Percentiles rank a stretch among this genome's conserved stretches.
These are phyloP conservation scores for Microglena sp. DNA, from an alignment of 139 green algal genomes.

Conservation along the genomic window DNA sequence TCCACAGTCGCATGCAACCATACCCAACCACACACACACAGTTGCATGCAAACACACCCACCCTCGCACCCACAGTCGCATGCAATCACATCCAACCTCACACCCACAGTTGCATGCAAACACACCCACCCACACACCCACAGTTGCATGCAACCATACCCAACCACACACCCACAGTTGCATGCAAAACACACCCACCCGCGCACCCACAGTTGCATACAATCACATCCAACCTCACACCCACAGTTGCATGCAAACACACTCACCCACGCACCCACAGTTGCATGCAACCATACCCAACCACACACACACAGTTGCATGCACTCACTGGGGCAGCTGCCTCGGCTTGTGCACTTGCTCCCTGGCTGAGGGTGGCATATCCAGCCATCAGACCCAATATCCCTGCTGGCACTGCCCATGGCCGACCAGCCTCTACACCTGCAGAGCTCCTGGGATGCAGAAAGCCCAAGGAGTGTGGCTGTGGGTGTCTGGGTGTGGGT, in stretches of 20 bases:
- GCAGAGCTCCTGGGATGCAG: no score
- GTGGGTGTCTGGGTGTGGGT: no score
- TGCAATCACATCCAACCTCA: background rate
- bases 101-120: background rate
- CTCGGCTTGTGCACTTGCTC: background rate
- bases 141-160: background rate
- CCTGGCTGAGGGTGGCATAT: constrained; percentile 6
- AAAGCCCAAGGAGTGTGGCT: no score
- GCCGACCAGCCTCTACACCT: no score
- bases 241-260: background rate
- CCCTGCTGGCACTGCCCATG: no score
- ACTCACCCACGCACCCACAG: background rate
- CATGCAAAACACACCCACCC: background rate
- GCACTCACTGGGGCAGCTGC: no score
- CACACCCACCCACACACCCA: background rate
- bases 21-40: background rate
- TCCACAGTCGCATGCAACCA: no score
- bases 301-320: background rate
- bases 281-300: background rate
- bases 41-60: background rate
- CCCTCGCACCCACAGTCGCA: background rate
- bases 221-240: background rate
- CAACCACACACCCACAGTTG: background rate
- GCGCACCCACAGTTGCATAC: background rate
- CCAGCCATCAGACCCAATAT: no score